Conservation (phyloP, 331 rosid genomes). For the Malus hybrid region DNA sequence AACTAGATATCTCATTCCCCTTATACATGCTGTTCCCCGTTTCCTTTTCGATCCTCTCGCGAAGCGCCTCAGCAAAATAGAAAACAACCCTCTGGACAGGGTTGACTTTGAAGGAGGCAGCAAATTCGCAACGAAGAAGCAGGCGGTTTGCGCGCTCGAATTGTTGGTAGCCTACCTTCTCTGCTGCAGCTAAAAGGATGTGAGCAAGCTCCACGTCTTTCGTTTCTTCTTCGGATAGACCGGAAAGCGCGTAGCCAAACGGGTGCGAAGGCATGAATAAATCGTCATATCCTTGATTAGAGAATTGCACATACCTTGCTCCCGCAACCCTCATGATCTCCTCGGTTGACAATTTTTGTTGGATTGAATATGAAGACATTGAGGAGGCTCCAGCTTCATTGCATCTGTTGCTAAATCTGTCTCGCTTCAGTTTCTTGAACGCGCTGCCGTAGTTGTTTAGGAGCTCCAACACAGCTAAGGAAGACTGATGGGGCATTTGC, state of each 20-base stretch:
- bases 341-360: constrained; percentile 47
- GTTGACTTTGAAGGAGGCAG: constrained; percentile 26
- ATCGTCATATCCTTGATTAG: constrained; percentile 30
- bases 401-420: neutral
- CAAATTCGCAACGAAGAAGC: constrained; percentile 45
- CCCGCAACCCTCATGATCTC: constrained; percentile 64
- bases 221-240: constrained; percentile 43
- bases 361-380: neutral
- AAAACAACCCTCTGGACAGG: constrained; percentile 48
- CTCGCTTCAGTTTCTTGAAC: constrained; percentile 32
- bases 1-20: constrained; percentile 2
- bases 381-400: neutral
- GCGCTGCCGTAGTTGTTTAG: constrained; percentile 36
- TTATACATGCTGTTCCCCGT: constrained; percentile 15
- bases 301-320: constrained; percentile 53
- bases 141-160: constrained; percentile 50
- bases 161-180: constrained; percentile 54
- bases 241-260: constrained; percentile 38
- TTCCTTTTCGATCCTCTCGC: constrained; percentile 47
- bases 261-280: constrained; percentile 37
- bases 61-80: constrained; percentile 49
- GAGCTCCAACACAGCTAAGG: constrained; percentile 41
- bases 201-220: constrained; percentile 68
- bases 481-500: constrained; percentile 14
- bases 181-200: constrained; percentile 59